Evolutionary conservation across 2,329 filamentous ascomycete species (phyloP).

Genomic region (Hymenoscyphus fraxineus): DNA sequence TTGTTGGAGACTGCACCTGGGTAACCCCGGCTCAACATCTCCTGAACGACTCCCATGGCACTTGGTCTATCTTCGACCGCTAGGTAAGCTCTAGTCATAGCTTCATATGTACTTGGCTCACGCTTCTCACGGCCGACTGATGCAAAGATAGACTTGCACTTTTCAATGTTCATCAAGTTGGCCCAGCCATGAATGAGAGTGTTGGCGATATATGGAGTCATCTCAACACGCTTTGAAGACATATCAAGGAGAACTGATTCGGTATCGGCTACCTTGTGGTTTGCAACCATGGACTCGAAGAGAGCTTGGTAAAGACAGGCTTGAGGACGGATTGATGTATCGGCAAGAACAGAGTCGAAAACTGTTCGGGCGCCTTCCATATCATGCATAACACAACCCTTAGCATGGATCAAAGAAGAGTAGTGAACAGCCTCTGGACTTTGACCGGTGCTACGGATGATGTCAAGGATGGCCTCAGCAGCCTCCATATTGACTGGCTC

Average conservation of each 20-base stretch:
- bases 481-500: constrained; percentile 87
- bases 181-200: constrained; percentile 98
- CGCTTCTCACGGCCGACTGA: constrained; percentile 73
- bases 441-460: constrained; percentile 71
- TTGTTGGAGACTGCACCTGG: constrained; percentile 89
- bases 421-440: constrained; percentile 91
- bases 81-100: constrained; percentile 92
- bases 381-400: constrained; percentile 90
- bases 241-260: constrained; percentile 73
- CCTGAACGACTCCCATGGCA: constrained; percentile 75
- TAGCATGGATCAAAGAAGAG: constrained; percentile 90
- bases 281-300: constrained; percentile 96
- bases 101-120: constrained; percentile 97
- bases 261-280: constrained; percentile 76
- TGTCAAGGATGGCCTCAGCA: constrained; percentile 76
- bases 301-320: constrained; percentile 92
- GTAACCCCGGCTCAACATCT: constrained; percentile 89
- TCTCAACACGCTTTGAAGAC: constrained; percentile 67
- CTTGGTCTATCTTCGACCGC: constrained; percentile 73
- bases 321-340: constrained; percentile 64
- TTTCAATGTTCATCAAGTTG: constrained; percentile 72
- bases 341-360: constrained; percentile 75
- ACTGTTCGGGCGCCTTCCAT: constrained; percentile 76
- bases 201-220: constrained; percentile 98
- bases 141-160: constrained; percentile 75